Evolutionary conservation across 2,329 filamentous ascomycete genomes (phyloP).

Genomic region (Aspergillus persii): DNA sequence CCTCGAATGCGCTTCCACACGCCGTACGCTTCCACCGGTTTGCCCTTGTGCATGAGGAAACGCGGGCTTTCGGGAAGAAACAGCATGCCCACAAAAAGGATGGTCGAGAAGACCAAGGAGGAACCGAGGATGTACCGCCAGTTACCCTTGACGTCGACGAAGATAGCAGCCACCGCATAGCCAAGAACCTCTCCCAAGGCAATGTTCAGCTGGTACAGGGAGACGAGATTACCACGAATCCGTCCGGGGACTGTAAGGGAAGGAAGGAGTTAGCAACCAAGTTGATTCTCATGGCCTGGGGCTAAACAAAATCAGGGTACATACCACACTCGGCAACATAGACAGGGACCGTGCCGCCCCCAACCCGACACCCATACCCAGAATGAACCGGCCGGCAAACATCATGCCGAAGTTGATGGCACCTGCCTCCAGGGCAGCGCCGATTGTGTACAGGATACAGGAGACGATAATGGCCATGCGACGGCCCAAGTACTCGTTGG

Average conservation of each 20-base stretch:
- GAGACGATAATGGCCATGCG: constrained; percentile 68
- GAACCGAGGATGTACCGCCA: constrained; percentile 74
- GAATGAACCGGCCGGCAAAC: constrained; percentile 63
- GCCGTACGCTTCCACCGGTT: constrained; percentile 58
- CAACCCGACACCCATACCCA: constrained; percentile 68
- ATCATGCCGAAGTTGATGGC: constrained; percentile 70
- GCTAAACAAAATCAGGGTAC: constrained; percentile 6
- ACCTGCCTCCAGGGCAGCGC: constrained; percentile 66
- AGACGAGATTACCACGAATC: constrained; percentile 69
- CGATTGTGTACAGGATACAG: constrained; percentile 67
- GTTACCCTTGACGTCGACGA: constrained; percentile 65
- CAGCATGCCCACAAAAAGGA: constrained; percentile 63
- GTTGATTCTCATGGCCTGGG: constrained; percentile 38
- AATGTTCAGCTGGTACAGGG: constrained; percentile 73
- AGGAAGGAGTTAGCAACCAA: constrained; percentile 21
- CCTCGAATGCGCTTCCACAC: constrained; percentile 74
- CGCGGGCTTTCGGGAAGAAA: constrained; percentile 70
- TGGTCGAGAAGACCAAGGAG: constrained; percentile 67
- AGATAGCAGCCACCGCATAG: constrained; percentile 71
- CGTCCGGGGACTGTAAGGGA: constrained; percentile 54
- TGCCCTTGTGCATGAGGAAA: constrained; percentile 67
- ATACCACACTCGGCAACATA: constrained; percentile 64
- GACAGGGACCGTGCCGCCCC: constrained; percentile 70
- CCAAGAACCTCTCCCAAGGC: constrained; percentile 71
- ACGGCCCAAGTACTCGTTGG: constrained; percentile 66